phyloP scores from a whole-genome alignment of 305 asterid species.

The Fraxinus xanthoxyloides region DNA sequence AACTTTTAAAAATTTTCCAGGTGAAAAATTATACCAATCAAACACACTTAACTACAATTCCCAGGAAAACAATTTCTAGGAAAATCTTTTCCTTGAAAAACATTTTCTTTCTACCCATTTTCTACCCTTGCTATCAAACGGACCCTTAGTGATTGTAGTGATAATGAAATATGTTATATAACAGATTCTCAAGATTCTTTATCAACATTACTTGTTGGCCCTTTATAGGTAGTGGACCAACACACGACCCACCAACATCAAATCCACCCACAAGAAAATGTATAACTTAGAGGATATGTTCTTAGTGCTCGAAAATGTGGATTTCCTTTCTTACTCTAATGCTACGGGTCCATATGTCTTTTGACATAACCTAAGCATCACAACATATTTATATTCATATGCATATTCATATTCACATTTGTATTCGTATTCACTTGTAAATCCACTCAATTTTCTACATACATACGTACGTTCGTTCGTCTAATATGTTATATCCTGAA shows the following conservation, averaged over 20 bases:
- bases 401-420: not conserved
- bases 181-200: constrained; percentile 32
- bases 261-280: not conserved
- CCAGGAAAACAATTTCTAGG: too few species aligned
- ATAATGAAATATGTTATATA: not conserved
- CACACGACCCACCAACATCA: not conserved
- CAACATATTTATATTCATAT: not conserved
- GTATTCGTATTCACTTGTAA: not conserved
- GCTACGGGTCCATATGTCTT: not conserved
- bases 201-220: not conserved
- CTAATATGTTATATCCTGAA: not conserved
- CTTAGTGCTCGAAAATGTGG: not conserved
- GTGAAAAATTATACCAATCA: too few species aligned
- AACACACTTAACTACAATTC: too few species aligned
- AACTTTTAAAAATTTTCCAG: too few species aligned
- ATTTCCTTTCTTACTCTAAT: not conserved
- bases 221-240: not conserved
- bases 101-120: too few species aligned
- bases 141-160: too few species aligned
- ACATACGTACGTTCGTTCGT: not conserved
- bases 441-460: not conserved
- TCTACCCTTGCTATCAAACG: too few species aligned
- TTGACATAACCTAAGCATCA: not conserved
- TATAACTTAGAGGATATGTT: not conserved
- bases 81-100: too few species aligned